Base-by-base conservation (phyloP, 2,329 filamentous ascomycete species). In the Arthrobotrys pseudoclavata region DNA sequence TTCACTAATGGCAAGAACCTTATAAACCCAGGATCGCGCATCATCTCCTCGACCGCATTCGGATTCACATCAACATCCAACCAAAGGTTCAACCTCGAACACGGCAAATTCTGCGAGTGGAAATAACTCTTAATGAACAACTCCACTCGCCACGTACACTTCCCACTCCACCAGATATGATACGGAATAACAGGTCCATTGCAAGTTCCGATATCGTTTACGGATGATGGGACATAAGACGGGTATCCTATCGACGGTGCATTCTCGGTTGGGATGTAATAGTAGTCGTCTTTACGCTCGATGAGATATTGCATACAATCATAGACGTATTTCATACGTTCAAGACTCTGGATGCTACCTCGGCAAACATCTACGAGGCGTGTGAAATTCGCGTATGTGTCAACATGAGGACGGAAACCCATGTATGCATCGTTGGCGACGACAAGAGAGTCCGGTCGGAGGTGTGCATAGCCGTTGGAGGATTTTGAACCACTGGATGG, bases 101-200 rank as follows among this genome's bases (percentile, higher is more conserved):
- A 88, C 9, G 87, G 85, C 26, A 88, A 82, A 75, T 88, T 88
- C 77, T 88, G 87, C 0, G 87, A 88, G 81, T 88, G 86, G 0
- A 88, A 84, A 80, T 88, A 87, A 68, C 85, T 86, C 83, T 88
- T 88, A 83, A 88, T 83, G 79, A 88, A 88, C 31, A 87, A 83
- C 79, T 88, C 87, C 48, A 88, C 86, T 50, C 87, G 84, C 87
- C 87, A 88, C 2, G 86, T 88, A 2, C 87, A 86, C 7, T 86
- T 85, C 2, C 87, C 87, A 6, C 86, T 87, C 87, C 87, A 88
- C 84, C 88, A 88, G 29, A 86, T 85, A 79, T 88, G 87, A 63
- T 86, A 88, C 3, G 86, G 86, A 31, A 88, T 84, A 79, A 88
- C 86, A n/a, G 87, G 86, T 1, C 87, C 87, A 48, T 86, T 84